Percentiles rank a stretch among this genome's conserved stretches.
These are phyloP conservation scores for Magnusiomyces fungicola DNA, from an alignment of 1,139 yeast species.

Conservation along the genomic window DNA sequence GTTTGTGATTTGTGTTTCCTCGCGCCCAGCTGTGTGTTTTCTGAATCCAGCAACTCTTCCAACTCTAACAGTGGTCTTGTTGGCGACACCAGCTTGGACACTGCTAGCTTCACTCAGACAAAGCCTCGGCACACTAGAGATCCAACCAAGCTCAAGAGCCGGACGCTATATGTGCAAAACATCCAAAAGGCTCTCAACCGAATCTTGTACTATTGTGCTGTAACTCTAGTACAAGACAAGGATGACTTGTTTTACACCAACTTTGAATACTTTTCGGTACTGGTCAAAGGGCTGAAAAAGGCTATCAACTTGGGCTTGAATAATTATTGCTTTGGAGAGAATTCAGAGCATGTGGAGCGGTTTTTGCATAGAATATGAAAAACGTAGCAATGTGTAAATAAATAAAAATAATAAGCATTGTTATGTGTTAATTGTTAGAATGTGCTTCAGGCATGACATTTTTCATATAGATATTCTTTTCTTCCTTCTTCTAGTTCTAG, in stretches of 20 bases:
- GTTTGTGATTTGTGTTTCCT: slow-evolving; percentile 4
- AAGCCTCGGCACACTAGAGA: not conserved
- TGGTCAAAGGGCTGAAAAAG: not conserved
- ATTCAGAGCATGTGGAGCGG: slow-evolving; percentile 1
- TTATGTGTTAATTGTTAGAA: too few relatives aligned
- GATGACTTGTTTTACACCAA: not conserved
- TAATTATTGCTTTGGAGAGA: slow-evolving; percentile 1
- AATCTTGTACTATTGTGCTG: slow-evolving; percentile 1
- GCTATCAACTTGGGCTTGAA: not conserved
- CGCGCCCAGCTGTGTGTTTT: not conserved
- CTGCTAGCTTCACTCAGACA: too few relatives aligned
- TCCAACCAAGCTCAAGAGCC: not conserved
- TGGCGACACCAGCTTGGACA: too few relatives aligned
- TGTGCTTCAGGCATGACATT: too few relatives aligned
- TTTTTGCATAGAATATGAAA: slow-evolving; percentile 2
- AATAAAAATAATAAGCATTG: not conserved
- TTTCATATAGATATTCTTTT: too few relatives aligned
- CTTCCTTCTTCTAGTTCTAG: too few relatives aligned
- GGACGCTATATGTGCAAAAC: not conserved
- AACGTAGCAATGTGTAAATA: not conserved
- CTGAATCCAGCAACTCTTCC: too few relatives aligned
- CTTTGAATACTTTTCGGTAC: not conserved
- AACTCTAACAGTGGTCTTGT: too few relatives aligned
- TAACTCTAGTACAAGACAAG: not conserved
- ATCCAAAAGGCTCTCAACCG: not conserved